Evolutionary conservation across 129 eudicot genomes (phyloP).

Genomic region (Erigeron canadensis): DNA sequence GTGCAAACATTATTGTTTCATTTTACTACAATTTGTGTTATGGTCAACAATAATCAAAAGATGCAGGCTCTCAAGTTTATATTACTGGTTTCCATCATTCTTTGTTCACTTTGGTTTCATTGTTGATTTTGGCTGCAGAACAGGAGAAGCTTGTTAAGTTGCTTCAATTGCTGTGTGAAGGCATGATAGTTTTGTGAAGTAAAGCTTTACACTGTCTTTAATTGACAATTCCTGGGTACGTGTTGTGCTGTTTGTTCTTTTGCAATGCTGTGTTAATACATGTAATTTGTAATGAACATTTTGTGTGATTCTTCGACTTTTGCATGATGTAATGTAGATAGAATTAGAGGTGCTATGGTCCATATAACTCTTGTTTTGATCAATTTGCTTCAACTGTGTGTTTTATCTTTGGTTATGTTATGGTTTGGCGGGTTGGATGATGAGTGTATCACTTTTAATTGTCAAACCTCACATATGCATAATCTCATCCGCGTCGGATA

Average conservation of each 20-base stretch:
- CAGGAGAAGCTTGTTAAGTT: constrained; percentile 57
- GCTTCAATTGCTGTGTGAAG: constrained; percentile 68
- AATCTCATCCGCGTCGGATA: no score
- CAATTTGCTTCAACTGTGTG: no score
- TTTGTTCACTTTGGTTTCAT: neutral
- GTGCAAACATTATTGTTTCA: no score
- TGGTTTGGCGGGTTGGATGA: no score
- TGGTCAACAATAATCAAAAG: neutral
- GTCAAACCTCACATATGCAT: no score
- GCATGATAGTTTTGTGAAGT: constrained; percentile 33
- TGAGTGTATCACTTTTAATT: no score
- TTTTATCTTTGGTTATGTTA: no score
- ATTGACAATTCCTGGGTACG: neutral
- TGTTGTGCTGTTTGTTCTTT: constrained; percentile 15
- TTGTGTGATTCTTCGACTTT: constrained; percentile 23
- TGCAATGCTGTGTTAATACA: constrained; percentile 23
- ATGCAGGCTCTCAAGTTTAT: neutral
- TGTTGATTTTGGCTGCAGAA: constrained; percentile 41
- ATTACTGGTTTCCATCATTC: neutral
- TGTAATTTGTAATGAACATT: constrained; percentile 9
- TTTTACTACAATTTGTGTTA: neutral
- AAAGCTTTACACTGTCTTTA: neutral
- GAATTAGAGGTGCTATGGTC: neutral
- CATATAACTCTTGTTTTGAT: no score
- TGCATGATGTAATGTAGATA: constrained; percentile 26